Base-by-base conservation (phyloP, 768 basidiomycete genomes). In the Pluteus cervinus region DNA sequence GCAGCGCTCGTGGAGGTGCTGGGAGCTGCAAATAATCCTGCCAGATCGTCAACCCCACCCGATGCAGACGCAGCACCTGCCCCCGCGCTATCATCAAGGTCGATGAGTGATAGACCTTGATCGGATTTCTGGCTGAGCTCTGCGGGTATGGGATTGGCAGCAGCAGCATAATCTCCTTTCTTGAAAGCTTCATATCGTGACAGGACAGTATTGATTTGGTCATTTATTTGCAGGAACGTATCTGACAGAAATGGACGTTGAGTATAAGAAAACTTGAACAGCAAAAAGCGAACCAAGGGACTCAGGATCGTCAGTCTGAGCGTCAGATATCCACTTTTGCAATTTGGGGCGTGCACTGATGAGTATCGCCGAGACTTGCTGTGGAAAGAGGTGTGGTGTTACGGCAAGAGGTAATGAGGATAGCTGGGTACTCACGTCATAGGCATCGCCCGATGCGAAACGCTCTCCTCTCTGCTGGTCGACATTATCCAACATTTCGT, bases 241-340 rank as follows among this genome's bases (percentile, higher is more conserved):
- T 93, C 93, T 91, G 51, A 10, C 7, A n/a, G 33, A 26, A 33
- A 28, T 41, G 33, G 26, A 6, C 7, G 20, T 28, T 17, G n/a
- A 23, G n/a, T 29, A 14, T 33, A 21, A 21, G 10, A 29, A 14
- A 18, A 17, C 5, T 7, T 17, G 22, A 6, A n/a, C 9, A 11
- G 11, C 61, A 11, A 4, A 33, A 33, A 29, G 26, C 75, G 42
- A 51, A 92, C 90, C 86, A 47, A 97, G 75, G 22, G 89, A 86
- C 46, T 92, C 90, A 3, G 89, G 77, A 58, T 93, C 90, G 26
- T 91, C 84, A 2, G 79, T 71, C 50, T 91, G 85, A 12, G 90
- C 91, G 48, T 97, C 91, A 7, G 86, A 88, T 41, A 98, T 87
- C 94, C 96, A 98, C 52, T 91, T 94, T 60, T 99, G 96, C 30